Evolutionary conservation across 495 filamentous ascomycete genomes (phyloP).

Genomic region (Aspergillus sclerotioniger): DNA sequence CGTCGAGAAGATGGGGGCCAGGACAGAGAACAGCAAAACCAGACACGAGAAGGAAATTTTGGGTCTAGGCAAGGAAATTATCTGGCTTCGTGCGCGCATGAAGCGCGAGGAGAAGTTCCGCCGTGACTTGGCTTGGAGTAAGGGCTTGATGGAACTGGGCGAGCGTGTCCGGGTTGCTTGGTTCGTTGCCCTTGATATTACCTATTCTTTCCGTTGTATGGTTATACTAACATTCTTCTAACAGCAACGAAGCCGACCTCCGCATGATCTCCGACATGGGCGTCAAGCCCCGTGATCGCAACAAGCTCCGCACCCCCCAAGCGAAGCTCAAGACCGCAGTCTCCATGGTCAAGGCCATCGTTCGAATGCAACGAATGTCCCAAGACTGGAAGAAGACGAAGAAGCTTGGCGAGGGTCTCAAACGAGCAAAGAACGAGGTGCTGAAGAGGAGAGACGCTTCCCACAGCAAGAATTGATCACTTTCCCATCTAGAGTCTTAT

Average conservation of each 20-base stretch:
- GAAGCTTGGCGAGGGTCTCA: conserved; percentile 46
- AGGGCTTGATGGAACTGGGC: conserved; percentile 73
- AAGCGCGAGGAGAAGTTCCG: conserved; percentile 78
- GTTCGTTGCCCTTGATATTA: conserved; percentile 55
- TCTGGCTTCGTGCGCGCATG: conserved; percentile 78
- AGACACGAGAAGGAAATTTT: conserved; percentile 77
- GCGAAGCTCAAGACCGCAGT: conserved; percentile 51
- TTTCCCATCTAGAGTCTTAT: conserved; percentile 5
- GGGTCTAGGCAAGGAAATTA: conserved; percentile 82
- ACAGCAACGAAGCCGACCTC: conserved; percentile 89
- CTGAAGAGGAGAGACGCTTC: conserved; percentile 41
- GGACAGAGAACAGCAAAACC: conserved; percentile 48
- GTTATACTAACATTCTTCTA: conserved; percentile 21
- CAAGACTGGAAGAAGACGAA: conserved; percentile 50
- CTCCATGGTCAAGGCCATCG: conserved; percentile 50
- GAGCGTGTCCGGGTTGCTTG: conserved; percentile 73
- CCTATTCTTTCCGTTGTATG: conserved; percentile 4
- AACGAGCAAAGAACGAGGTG: conserved; percentile 45
- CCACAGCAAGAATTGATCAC: conserved; percentile 10
- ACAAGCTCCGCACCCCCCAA: conserved; percentile 30
- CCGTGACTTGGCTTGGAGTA: conserved; percentile 75
- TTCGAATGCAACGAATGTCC: conserved; percentile 54
- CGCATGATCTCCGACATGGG: conserved; percentile 79
- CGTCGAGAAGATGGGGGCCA: conserved; percentile 44
- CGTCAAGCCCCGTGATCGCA: conserved; percentile 46